Base-by-base conservation (phyloP, 768 basidiomycete genomes). In the Inosperma sp. region DNA sequence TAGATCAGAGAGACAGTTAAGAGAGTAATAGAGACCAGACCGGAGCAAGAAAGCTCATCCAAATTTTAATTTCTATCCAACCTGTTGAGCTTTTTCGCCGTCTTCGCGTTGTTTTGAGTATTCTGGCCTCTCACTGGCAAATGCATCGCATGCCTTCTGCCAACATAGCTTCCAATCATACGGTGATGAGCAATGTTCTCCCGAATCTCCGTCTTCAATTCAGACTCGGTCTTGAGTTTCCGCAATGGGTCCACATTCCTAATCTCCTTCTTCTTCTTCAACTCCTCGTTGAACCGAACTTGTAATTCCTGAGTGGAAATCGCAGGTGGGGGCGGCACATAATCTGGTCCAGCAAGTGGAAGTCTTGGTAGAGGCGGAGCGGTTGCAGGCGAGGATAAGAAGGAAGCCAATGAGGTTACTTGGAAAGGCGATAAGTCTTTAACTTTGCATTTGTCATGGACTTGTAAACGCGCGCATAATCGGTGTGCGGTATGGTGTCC, bases 101-200 rank as follows among this genome's bases (percentile, higher is more conserved):
- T 95, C 69, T 77, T 82, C 47, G 91, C 93, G 63, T 98, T 98
- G 48, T 79, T 85, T 67, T 84, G 85, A 4, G 94, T 97, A 49
- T 86, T 86, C 70, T 98, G 95, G 50, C 95, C 95, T 67, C 95
- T 80, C 53, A 98, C 95, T 3, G 95, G 95, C 37, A 95, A 69
- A 52, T 84, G 82, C 84, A 93, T 91, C 7, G 92, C 92, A 66
- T 98, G 95, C 68, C 93, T 75, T 74, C 83, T 82, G 43, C 96
- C 96, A 44, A 91, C 82, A 68, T 95, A 94, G 58, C 87, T 92
- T 41, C 95, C 95, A 68, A 98, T 93, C 79, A 87, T 87, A 54
- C 91, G 76, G 68, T 93, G 83, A 70, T 96, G 93, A 5, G 81
- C 83, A 65, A 99, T 94, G 65, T 97, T 93, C 66, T 91, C 91